Evolutionary conservation across 345 rosid species (phyloP).

Genomic region (Crucihimalaya himalaica): DNA sequence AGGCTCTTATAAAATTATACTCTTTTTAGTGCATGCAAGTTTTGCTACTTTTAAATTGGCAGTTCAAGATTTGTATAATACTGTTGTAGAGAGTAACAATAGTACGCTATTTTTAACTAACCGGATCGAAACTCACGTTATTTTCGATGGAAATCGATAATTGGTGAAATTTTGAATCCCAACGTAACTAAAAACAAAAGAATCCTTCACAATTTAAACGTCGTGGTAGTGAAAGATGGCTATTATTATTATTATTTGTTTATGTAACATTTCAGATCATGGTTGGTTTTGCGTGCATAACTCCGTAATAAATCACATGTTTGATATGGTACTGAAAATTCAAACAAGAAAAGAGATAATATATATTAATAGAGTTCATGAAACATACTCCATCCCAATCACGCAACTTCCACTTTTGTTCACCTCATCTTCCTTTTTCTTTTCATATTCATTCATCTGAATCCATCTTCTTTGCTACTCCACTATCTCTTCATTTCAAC

Average conservation of each 20-base stretch:
- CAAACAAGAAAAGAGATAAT: background rate
- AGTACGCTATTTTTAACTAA: background rate
- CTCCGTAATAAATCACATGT: constrained; percentile 13
- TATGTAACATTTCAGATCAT: background rate
- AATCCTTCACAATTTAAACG: background rate
- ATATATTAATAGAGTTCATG: constrained; percentile 14
- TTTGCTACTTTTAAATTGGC: background rate
- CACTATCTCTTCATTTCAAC: background rate
- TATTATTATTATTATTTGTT: background rate
- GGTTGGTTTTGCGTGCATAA: constrained; percentile 9
- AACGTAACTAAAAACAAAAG: background rate
- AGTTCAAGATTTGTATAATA: constrained; percentile 1
- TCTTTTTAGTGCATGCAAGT: background rate
- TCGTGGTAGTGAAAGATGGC: background rate
- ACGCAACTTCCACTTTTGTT: constrained; percentile 33
- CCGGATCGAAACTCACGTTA: background rate
- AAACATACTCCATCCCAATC: constrained; percentile 25
- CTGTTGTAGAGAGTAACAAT: background rate
- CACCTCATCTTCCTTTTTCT: constrained; percentile 17
- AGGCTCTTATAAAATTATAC: background rate
- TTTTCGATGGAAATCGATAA: background rate
- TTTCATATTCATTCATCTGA: constrained; percentile 3
- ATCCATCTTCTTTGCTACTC: constrained; percentile 15
- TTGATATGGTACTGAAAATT: constrained; percentile 7
- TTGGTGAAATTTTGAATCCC: background rate